These are phyloP conservation scores for Chlorella sp. DNA, from an alignment of 139 green algal species.

Conservation along the genomic window DNA sequence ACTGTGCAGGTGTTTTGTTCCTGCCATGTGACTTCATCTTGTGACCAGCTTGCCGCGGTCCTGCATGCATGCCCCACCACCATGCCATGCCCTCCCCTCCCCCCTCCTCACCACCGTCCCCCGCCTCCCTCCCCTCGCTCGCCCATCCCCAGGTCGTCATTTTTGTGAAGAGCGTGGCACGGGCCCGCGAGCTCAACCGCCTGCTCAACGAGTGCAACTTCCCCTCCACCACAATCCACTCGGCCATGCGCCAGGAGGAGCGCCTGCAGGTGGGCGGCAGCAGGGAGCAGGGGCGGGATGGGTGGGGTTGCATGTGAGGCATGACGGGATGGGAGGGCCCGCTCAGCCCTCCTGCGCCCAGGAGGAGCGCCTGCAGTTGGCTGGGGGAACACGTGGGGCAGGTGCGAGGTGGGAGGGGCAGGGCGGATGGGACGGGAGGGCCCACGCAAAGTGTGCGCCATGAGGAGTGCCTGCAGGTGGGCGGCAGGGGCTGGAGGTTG, in stretches of 20 bases:
- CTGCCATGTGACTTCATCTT: neutral
- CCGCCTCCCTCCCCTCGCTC: neutral
- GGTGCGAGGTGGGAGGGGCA: neutral
- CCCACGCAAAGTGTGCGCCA: too few species aligned
- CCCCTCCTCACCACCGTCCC: neutral
- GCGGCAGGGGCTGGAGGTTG: too few species aligned
- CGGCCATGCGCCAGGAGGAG: constrained; percentile 89
- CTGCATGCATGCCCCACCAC: neutral
- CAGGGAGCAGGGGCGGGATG: too few species aligned
- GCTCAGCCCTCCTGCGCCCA: too few species aligned
- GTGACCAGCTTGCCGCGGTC: neutral
- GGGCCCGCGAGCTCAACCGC: constrained; percentile 90
- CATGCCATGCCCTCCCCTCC: neutral
- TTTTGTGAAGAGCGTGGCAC: constrained; percentile 89
- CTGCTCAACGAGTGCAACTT: constrained; percentile 99
- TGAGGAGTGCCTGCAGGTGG: constrained; percentile 82
- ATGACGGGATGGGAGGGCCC: too few species aligned
- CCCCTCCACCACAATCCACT: constrained; percentile 94
- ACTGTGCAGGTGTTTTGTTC: neutral
- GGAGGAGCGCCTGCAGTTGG: too few species aligned
- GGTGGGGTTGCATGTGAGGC: too few species aligned
- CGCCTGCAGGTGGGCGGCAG: constrained; percentile 63
- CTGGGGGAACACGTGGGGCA: too few species aligned
- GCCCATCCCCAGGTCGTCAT: constrained; percentile 85
- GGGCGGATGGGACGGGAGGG: too few species aligned